Conservation (phyloP, 2,329 filamentous ascomycete genomes). For the Parastagonospora nodorum region DNA sequence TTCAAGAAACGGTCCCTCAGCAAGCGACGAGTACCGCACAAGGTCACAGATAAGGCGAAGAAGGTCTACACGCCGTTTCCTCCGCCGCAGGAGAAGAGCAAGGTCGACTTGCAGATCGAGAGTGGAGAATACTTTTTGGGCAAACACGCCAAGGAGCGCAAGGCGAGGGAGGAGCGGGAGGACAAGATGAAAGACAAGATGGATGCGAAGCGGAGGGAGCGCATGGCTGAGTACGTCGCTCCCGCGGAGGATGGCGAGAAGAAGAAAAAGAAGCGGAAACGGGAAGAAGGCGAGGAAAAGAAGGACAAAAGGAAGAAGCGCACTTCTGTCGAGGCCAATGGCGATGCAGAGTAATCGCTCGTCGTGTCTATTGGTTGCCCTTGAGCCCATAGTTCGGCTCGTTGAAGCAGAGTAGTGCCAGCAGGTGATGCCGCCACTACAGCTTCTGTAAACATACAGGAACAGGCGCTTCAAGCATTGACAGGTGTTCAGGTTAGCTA, state of each 20-base stretch:
- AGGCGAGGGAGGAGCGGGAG: constrained; percentile 75
- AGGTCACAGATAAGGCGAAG: constrained; percentile 90
- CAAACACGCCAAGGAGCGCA: constrained; percentile 89
- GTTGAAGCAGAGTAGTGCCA: no score
- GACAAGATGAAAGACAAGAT: constrained; percentile 87
- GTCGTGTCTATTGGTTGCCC: no score
- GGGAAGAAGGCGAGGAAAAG: constrained; percentile 57
- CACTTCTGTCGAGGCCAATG: constrained; percentile 33
- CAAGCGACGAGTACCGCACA: constrained; percentile 80
- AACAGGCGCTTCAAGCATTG: constrained; percentile 15
- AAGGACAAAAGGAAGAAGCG: constrained; percentile 50
- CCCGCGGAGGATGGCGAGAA: constrained; percentile 73
- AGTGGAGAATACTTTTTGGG: constrained; percentile 95
- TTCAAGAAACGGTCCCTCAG: constrained; percentile 93
- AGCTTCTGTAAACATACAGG: not conserved
- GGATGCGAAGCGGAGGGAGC: constrained; percentile 83
- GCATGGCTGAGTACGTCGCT: constrained; percentile 83
- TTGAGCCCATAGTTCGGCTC: no score
- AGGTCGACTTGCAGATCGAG: constrained; percentile 97
- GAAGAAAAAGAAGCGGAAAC: constrained; percentile 52
- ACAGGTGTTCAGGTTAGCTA: constrained; percentile 29
- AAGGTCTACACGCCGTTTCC: constrained; percentile 98
- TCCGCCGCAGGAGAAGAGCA: constrained; percentile 96
- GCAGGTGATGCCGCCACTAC: no score
- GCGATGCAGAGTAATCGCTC: constrained; percentile 22